Base-by-base conservation (phyloP, 2,329 filamentous ascomycete genomes). In the Beauveria asiatica region DNA sequence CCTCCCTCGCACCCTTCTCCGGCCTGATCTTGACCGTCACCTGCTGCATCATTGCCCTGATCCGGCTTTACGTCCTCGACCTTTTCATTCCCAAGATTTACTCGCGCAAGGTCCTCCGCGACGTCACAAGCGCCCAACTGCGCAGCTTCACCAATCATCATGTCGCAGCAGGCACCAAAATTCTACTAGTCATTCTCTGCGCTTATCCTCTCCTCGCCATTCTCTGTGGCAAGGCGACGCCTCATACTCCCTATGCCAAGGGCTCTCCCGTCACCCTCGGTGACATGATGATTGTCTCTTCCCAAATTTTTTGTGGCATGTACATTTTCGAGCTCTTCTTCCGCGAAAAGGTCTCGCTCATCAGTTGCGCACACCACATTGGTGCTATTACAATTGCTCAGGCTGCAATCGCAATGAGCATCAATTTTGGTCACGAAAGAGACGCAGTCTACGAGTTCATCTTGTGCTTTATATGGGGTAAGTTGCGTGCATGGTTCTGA, bases 131-230 rank as follows among this genome's bases (percentile, higher is more conserved):
- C 17, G 27, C 39, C 16, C 60, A 61, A 17, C 41, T 46, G 23
- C 60, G 60, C 54, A 61, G 60, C 27, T 61, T 61, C 42, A 58
- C 50, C 2, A 61, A 61, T n/a, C 60, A 61, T 23, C 60, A 61
- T 10, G 42, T 61, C 8, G 60, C 60, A 10, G 60, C 60, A 1
- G 60, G 42, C 21, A 61, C 60, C 6, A 61, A 61, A 25, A 61
- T 61, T 17, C 27, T 61, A 2, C 60, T 61, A 13, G 17, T 61
- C n/a, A 42, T 61, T 19, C 33, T 61, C 10, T 53, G 52, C 21
- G 60, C 16, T 10, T 61, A 61, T 37, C 60, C 60, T 23, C 55
- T 61, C 23, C 54, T 61, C 33, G 54, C 60, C 9, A 61, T 61
- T 33, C 48, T 61, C 6, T 52, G 54, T 11, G 60, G 55, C 19